These are phyloP conservation scores for Cryptosporidium parvum DNA, from an alignment of 169 alveolate species.

Conservation along the genomic window DNA sequence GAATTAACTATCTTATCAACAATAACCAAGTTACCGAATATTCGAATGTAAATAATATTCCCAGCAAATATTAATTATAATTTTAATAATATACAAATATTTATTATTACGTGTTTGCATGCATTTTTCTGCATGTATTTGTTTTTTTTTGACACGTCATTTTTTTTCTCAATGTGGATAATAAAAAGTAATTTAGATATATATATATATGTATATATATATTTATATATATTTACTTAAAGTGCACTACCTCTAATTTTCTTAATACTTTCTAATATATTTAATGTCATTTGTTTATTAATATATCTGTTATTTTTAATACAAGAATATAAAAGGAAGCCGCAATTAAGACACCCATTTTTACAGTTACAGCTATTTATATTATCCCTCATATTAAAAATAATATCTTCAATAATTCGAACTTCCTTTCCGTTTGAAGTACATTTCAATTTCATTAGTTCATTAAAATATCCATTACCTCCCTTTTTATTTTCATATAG, in stretches of 20 bases:
- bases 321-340: slow-evolving; percentile 38
- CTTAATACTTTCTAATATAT: slow-evolving; percentile 29
- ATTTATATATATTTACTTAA: not conserved
- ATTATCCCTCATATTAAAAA: not conserved
- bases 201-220: not conserved
- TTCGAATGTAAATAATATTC: slow-evolving; percentile 70
- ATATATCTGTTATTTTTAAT: slow-evolving; percentile 52
- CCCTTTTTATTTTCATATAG: slow-evolving; percentile 58
- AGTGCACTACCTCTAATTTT: not conserved
- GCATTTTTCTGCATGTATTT: not conserved
- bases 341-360: slow-evolving; percentile 64
- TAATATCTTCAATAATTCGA: slow-evolving; percentile 25
- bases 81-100: not conserved
- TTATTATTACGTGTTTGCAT: not conserved
- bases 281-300: slow-evolving; percentile 35
- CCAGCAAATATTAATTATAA: slow-evolving; percentile 18
- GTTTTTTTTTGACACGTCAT: slow-evolving; percentile 1
- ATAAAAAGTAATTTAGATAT: not conserved
- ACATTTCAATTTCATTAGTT: slow-evolving; percentile 5
- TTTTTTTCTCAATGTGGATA: not conserved
- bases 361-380: slow-evolving; percentile 24
- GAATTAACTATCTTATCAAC: slow-evolving; percentile 45
- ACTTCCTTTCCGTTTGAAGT: not conserved
- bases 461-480: slow-evolving; percentile 60
- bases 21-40: slow-evolving; percentile 47